These are phyloP conservation scores for Trichoderma pleuroti DNA, from an alignment of 2,329 filamentous ascomycete species.

Conservation along the genomic window DNA sequence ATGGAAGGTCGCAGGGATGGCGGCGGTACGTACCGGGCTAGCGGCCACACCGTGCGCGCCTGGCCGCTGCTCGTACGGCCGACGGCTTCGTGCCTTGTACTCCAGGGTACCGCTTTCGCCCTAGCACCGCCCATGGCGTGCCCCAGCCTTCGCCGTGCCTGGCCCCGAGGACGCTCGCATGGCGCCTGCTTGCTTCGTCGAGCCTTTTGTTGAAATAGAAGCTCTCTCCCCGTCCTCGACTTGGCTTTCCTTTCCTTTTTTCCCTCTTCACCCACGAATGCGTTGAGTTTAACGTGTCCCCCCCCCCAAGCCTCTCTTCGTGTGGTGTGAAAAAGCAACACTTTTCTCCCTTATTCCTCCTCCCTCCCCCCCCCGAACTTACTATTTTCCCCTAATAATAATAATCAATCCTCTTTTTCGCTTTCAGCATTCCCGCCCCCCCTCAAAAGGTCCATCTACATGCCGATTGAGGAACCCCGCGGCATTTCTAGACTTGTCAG, in stretches of 20 bases:
- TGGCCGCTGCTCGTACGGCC: slow-evolving; percentile 4
- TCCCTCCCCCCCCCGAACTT: slow-evolving; percentile 3
- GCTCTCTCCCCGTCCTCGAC: slow-evolving; percentile 31
- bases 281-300: slow-evolving; percentile 39
- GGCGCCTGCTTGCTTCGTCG: slow-evolving; percentile 14
- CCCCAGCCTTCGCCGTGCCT: slow-evolving; percentile 18
- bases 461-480: not conserved
- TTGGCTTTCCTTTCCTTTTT: slow-evolving; percentile 32
- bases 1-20: not conserved
- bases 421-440: slow-evolving; percentile 11
- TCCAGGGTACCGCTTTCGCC: slow-evolving; percentile 19
- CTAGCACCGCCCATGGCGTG: slow-evolving; percentile 16
- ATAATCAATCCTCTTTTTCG: slow-evolving; percentile 20
- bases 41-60: slow-evolving; percentile 18
- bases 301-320: slow-evolving; percentile 33
- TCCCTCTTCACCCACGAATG: slow-evolving; percentile 50
- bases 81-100: slow-evolving; percentile 15
- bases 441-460: slow-evolving; percentile 2
- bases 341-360: slow-evolving; percentile 18
- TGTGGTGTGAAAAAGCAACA: slow-evolving; percentile 39
- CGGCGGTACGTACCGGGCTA: slow-evolving; percentile 13
- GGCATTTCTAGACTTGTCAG: slow-evolving; percentile 19
- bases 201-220: slow-evolving; percentile 39
- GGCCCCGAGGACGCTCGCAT: slow-evolving; percentile 1
- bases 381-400: slow-evolving; percentile 18